These are phyloP conservation scores for Neofusicoccum sp. DNA, from an alignment of 2,329 filamentous ascomycete species.

Conservation along the genomic window DNA sequence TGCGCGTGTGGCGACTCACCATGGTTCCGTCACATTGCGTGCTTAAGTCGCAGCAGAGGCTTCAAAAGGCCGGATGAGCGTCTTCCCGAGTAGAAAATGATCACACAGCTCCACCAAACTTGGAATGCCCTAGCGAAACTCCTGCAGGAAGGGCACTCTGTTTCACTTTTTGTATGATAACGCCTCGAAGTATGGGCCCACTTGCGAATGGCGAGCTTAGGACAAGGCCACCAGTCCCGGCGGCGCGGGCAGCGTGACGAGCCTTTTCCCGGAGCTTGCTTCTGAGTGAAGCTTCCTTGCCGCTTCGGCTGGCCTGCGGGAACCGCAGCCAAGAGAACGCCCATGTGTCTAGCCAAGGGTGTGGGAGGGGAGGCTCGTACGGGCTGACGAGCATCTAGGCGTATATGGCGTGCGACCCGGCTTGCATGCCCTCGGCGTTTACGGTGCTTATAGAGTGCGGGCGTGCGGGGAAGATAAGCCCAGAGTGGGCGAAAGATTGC, in stretches of 20 bases:
- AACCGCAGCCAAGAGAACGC: neutral
- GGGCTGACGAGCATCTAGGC: slow-evolving; percentile 6
- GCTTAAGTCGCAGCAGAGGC: neutral
- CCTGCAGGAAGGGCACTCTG: slow-evolving; percentile 4
- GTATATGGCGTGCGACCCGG: slow-evolving; percentile 13
- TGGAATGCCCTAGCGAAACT: slow-evolving; percentile 7
- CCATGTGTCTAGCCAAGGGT: neutral
- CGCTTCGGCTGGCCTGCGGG: neutral
- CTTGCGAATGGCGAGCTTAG: neutral
- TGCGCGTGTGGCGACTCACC: slow-evolving; percentile 11
- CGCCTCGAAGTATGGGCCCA: neutral
- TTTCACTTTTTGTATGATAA: neutral
- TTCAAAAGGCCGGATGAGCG: neutral
- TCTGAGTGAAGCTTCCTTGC: neutral
- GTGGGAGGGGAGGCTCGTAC: neutral
- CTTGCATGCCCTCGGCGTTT: neutral
- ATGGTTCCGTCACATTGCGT: slow-evolving; percentile 13
- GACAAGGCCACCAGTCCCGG: neutral
- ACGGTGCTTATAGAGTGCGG: neutral
- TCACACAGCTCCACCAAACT: neutral
- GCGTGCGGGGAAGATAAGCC: neutral
- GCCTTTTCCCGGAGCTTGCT: neutral
- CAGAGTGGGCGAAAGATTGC: neutral
- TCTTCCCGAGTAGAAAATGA: neutral
- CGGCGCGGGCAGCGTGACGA: neutral